phyloP scores from a whole-genome alignment of 495 filamentous ascomycete genomes.

The Xylaria cubensis region DNA sequence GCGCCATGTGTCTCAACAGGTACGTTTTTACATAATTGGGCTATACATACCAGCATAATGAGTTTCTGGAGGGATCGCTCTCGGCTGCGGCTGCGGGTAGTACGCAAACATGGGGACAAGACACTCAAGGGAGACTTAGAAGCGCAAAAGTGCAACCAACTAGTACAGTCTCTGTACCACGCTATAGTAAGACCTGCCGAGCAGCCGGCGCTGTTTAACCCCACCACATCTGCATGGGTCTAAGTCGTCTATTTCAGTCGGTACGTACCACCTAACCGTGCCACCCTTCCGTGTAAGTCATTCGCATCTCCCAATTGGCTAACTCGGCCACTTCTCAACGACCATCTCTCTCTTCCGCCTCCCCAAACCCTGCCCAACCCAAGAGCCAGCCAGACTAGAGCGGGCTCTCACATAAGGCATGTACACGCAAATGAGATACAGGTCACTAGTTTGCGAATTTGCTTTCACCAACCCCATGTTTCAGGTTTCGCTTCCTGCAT shows the following conservation, averaged over 20 bases:
- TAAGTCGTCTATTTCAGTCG: constrained; percentile 31
- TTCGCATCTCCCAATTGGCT: neutral
- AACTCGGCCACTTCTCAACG: constrained; percentile 9
- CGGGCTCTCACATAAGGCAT: constrained; percentile 22
- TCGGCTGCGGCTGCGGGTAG: neutral
- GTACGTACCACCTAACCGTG: constrained; percentile 33
- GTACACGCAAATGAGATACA: constrained; percentile 30
- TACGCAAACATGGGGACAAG: neutral
- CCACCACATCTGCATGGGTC: constrained; percentile 4
- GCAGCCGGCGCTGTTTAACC: constrained; percentile 14
- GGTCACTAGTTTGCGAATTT: constrained; percentile 22
- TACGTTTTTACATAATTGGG: neutral
- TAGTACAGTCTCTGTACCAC: neutral
- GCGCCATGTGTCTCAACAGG: constrained; percentile 13
- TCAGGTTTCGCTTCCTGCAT: constrained; percentile 41
- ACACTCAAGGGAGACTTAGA: neutral
- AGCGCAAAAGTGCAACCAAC: neutral
- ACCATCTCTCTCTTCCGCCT: constrained; percentile 15
- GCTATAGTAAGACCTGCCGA: constrained; percentile 17
- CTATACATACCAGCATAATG: neutral
- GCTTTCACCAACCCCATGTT: constrained; percentile 38
- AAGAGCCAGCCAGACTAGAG: constrained; percentile 31
- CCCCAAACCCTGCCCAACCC: constrained; percentile 24
- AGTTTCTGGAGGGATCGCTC: neutral
- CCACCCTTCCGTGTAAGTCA: neutral